Base-by-base conservation (phyloP, 192 early-diverging fungal species). In the Coemansia sp. region DNA sequence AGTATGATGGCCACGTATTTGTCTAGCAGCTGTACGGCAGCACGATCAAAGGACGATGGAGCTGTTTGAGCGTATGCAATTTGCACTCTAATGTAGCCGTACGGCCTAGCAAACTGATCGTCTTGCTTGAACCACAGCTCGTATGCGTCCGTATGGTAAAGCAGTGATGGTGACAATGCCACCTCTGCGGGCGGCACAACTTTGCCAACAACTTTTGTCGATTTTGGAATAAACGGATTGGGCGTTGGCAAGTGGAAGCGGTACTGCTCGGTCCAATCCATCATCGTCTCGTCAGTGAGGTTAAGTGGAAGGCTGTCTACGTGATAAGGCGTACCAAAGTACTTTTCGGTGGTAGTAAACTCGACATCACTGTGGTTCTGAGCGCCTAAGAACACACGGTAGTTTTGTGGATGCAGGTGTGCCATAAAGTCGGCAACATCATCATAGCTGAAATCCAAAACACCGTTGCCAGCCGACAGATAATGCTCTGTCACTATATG, bases 111-210 rank as follows among this genome's bases (percentile, higher is more conserved):
- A 62, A 93, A 98, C 1, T 81, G 90, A 63, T 94, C 88, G 70
- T 98, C 96, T 58, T 90, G 88, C 69, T 94, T 94, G 63, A 92
- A 86, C 96, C 96, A 98, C 62, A 94, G 61, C 10, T 93, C 85
- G 25, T 57, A 22, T 15, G 11, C 32, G 19, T 74, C 66, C 0
- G 22, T 62, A 23, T n/a, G 38, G n/a, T 51, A 38, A 4, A 74
- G 45, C 25, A 67, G 53, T 12, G 35, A 47, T 14, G 63, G 72
- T 15, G 52, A 12, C 8, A 8, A 15, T 3, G 41, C 41, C 14
- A 45, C 15, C 41, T 45, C 41, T 45, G 41, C 14, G 11, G 41
- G 41, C 9, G 41, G 41, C 41, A 45, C 14, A 2, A 45, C 14
- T 45, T 45, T 45, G 12, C 41, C 41, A 45, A 45, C 41, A 5